Percentiles rank a stretch among this genome's conserved stretches.
Evolutionary conservation across 2,329 filamentous ascomycete genomes (phyloP).

Genomic region (Daldinia sp.): DNA sequence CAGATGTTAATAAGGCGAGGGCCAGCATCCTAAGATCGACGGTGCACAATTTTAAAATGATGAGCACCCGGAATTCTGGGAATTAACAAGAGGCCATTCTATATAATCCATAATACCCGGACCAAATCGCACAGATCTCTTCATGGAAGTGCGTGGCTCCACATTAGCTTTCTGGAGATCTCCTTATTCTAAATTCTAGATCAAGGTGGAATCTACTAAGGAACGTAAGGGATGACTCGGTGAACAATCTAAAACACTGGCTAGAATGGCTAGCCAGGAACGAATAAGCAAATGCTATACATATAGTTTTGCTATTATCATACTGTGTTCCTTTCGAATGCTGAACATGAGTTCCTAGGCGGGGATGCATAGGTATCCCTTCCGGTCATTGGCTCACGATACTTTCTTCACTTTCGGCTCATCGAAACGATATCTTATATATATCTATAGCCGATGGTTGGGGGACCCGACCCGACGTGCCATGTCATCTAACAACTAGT

Average conservation of each 20-base stretch:
- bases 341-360: neutral
- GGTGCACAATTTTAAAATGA: neutral
- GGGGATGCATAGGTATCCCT: neutral
- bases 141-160: neutral
- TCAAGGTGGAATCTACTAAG: neutral
- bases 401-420: neutral
- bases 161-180: neutral
- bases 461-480: neutral
- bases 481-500: slow-evolving; percentile 1
- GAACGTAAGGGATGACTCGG: slow-evolving; percentile 26
- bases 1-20: neutral
- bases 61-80: slow-evolving; percentile 9
- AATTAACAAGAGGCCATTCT: slow-evolving; percentile 22
- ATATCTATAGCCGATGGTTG: neutral
- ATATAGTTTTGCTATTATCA: neutral
- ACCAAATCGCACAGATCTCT: neutral
- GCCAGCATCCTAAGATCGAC: slow-evolving; percentile 12
- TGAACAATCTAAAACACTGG: neutral
- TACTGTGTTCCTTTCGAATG: neutral
- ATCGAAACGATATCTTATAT: neutral
- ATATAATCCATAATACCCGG: slow-evolving; percentile 12
- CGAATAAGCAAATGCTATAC: slow-evolving; percentile 14
- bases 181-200: neutral
- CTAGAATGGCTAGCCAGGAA: neutral
- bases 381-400: neutral